Evolutionary conservation across 257 asterid genomes (phyloP), one percentile per base, ranked within the genome.

Genomic region (Mitragyna speciosa): DNA sequence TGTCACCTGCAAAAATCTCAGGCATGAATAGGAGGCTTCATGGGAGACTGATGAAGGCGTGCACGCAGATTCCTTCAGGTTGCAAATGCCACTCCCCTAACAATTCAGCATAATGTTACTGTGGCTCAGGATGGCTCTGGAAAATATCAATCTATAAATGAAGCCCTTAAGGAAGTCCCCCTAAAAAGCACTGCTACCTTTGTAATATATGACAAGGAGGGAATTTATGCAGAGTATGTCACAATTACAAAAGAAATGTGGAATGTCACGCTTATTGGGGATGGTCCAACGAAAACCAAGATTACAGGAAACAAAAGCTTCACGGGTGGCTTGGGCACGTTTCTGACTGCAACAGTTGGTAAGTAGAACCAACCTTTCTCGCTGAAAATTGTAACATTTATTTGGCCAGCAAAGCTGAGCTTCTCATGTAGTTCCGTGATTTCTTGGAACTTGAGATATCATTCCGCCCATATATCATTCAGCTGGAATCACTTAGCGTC

Each of bases 81-180:
- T 70, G 86, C 76, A 14, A 24, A 70, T 0, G 68, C 81, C 2
- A 78, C 79, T 1, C 39, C 67, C 0, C 10, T 65, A 70, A 89
- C 81, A 76, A 12, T 67, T 45, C 72, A 52, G 66, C 86, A 93
- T 0, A 87, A 84, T 7, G 89, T 69, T 0, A 85, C 85, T 61
- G 98, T 92, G 79, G 93, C 97, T 2, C 83, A 61, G 24, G 98
- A 94, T 79, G 97, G 97, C 0, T 88, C 90, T 61, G 97, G 97
- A 1, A 73, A 86, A 9, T 90, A 49, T 67, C 87, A 73, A 84
- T 85, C 92, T 61, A 90, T 93, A 43, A 58, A 54, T 0, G 93
- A 66, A 0, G 97, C 97, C 12, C 28, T 91, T 11, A 79, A 73
- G 9, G 72, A 84, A 7, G 81, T 88, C 14, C 90, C 93, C 0